Conservation (phyloP, 176 grass and related monocot genomes). For the Eragrostis curvula region DNA sequence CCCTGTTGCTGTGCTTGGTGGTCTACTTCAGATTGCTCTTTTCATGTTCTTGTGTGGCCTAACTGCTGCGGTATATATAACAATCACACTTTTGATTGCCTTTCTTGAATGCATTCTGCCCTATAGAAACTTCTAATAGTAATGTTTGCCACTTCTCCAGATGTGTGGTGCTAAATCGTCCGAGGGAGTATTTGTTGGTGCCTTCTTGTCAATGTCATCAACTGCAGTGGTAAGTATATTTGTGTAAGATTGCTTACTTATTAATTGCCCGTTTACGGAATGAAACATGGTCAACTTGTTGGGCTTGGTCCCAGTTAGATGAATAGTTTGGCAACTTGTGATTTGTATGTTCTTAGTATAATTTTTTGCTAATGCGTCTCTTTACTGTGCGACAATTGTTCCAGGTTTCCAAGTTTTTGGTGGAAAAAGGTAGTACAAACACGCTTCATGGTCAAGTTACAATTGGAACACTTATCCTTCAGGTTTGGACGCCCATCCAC, state of each 20-base stretch:
- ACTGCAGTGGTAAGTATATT: constrained; percentile 94
- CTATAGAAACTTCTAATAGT: constrained; percentile 24
- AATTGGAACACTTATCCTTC: constrained; percentile 90
- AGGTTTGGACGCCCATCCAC: constrained; percentile 52
- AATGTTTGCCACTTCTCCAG: constrained; percentile 50
- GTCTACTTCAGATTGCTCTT: constrained; percentile 93
- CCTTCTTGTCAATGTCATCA: constrained; percentile 99
- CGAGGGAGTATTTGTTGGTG: constrained; percentile 93
- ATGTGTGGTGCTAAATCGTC: constrained; percentile 91
- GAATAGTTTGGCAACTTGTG: not conserved
- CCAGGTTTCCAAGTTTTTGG: constrained; percentile 93
- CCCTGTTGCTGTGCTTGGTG: constrained; percentile 87
- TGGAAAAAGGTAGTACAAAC: constrained; percentile 88
- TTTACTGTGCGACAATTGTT: constrained; percentile 25
- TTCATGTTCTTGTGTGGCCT: constrained; percentile 98
- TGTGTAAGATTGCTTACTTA: constrained; percentile 15
- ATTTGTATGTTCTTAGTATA: constrained; percentile 1
- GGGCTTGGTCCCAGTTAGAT: not conserved
- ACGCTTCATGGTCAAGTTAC: constrained; percentile 97
- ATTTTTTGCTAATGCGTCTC: constrained; percentile 18
- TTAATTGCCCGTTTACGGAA: constrained; percentile 19
- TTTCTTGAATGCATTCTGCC: constrained; percentile 30
- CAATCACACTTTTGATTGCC: not conserved
- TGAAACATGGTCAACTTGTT: not conserved
- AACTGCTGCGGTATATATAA: constrained; percentile 80